Percentiles rank a stretch among this genome's conserved stretches.
Evolutionary conservation across 2,329 filamentous ascomycete species (phyloP).

Genomic region (Diaporthe aspalathi): DNA sequence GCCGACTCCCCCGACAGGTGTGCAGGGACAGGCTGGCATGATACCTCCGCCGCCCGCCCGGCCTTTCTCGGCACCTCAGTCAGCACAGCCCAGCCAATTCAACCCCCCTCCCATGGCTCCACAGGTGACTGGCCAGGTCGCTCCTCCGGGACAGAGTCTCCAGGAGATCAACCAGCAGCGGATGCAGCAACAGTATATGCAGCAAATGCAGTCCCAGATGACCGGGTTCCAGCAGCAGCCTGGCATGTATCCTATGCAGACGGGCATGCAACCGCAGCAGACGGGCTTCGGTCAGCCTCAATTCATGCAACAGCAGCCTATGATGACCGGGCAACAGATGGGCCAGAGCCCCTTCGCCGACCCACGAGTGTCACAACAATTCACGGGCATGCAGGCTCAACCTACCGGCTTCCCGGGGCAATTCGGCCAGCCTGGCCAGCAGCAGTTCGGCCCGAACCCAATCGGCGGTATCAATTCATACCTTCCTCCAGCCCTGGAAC

Average conservation of each 20-base stretch:
- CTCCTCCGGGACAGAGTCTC: conserved; percentile 80
- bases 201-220: conserved; percentile 57
- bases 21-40: conserved; percentile 70
- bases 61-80: conserved; percentile 88
- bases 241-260: conserved; percentile 63
- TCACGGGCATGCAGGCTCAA: conserved; percentile 67
- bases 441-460: conserved; percentile 57
- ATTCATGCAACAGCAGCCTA: conserved; percentile 56
- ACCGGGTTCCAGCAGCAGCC: conserved; percentile 48
- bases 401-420: conserved; percentile 68
- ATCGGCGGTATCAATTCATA: conserved; percentile 65
- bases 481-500: conserved; percentile 69
- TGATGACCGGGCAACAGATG: conserved; percentile 54
- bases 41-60: conserved; percentile 82
- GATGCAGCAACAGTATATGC: conserved; percentile 67
- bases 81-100: conserved; percentile 79
- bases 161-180: conserved; percentile 77
- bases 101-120: conserved; percentile 80
- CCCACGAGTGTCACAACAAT: conserved; percentile 53
- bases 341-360: conserved; percentile 56
- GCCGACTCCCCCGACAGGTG: conserved; percentile 75
- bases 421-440: conserved; percentile 51
- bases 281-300: conserved; percentile 53
- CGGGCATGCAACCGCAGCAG: conserved; percentile 54
- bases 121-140: conserved; percentile 85